Base-by-base conservation (phyloP, 2,329 filamentous ascomycete species). In the Scleromitrula shiraiana region DNA sequence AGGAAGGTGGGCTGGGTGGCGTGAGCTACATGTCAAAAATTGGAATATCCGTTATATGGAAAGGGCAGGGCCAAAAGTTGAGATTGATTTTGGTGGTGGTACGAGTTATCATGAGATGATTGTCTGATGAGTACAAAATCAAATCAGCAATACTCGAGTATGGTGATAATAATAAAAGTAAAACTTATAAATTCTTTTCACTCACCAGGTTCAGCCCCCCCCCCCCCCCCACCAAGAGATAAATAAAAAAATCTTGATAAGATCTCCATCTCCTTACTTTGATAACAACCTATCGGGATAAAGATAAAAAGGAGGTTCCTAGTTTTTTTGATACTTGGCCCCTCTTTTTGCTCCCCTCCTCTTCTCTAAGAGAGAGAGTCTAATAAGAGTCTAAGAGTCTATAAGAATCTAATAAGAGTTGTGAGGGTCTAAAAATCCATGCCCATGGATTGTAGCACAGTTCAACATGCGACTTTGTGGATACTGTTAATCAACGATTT, bases 1-100 rank as follows among this genome's bases (percentile, higher is more conserved):
- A n/a, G n/a, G n/a, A n/a, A n/a, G n/a, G n/a, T n/a, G n/a, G n/a
- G 43, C 17, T 46, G 42, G 43, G 35, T 46, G 43, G 43, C 36
- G 43, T 46, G 36, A 41, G 36, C 43, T 46, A n/a, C 36, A 27
- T 35, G 23, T 44, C 20, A 37, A 33, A 37, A 33, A 35, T 30
- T 23, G 27, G 35, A 17, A 30, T 40, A 20, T 38, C 24, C 24
- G 24, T 45, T 29, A 17, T 45, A 26, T 8, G 20, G 33, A 29
- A 42, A 23, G n/a, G n/a, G n/a, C n/a, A 7, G 10, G 20, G 39
- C 8, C 24, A 41, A 15, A 43, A 9, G 10, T 22, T 24, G 29
- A 43, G n/a, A n/a, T n/a, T n/a, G n/a, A n/a, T n/a, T n/a, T 27
- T 27, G 20, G 41, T n/a, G 20, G 41, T n/a, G 29, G 26, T 12